A percentile compares a stretch with the other conserved stretches of the same genome.
Conservation (phyloP, 345 rosid species). For the Ceriops tagal region DNA sequence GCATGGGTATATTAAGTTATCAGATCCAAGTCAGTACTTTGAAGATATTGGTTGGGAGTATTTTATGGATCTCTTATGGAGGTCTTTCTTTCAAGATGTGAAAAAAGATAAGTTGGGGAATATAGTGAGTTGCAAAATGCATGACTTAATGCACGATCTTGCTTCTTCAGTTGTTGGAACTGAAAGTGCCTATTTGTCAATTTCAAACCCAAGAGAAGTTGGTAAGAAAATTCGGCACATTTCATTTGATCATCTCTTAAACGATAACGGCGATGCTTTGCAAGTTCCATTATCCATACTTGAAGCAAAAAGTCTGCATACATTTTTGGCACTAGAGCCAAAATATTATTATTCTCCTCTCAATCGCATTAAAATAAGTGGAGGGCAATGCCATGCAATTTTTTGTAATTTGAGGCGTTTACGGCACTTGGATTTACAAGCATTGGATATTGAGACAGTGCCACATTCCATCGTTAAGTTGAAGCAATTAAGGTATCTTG, state of each 20-base stretch:
- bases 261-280: no score
- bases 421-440: conserved; percentile 11
- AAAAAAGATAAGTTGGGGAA: not conserved
- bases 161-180: not conserved
- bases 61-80: not conserved
- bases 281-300: not conserved
- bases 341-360: no score
- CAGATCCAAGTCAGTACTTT: not conserved
- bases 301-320: conserved; percentile 5
- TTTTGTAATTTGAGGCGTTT: conserved; percentile 9
- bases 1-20: conserved; percentile 15
- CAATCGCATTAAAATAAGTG: not conserved
- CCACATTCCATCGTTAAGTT: conserved; percentile 15
- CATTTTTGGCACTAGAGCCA: not conserved
- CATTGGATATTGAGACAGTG: conserved; percentile 1
- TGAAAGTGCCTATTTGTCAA: not conserved
- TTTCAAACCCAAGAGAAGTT: accelerated
- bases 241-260: not conserved
- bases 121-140: conserved; percentile 9
- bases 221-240: not conserved
- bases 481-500: conserved; percentile 26
- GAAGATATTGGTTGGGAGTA: conserved; percentile 4
- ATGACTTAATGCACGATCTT: conserved; percentile 27
- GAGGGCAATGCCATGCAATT: not conserved
- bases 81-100: conserved; percentile 24